Evolutionary conservation across 2,329 filamentous ascomycete genomes (phyloP).

Genomic region (Calonectria pseudoreteaudii): DNA sequence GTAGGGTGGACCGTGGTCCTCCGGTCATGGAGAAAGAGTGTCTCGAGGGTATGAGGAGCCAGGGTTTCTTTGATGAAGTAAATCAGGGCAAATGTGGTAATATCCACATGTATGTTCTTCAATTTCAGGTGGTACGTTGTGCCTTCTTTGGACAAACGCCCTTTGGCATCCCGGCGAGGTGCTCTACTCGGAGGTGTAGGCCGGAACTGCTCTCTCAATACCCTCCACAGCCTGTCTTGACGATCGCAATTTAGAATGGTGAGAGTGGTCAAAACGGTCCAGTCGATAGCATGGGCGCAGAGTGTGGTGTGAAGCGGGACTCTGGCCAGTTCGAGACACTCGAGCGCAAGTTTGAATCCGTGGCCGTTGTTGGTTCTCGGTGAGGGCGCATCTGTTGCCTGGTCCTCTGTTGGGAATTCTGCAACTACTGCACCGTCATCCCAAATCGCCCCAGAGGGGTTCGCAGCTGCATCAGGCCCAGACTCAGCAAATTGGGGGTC

Average conservation of each 20-base stretch:
- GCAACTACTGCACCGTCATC: neutral
- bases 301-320: slow-evolving; percentile 24
- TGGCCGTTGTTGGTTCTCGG: neutral
- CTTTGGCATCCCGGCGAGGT: slow-evolving; percentile 10
- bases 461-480: neutral
- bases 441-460: neutral
- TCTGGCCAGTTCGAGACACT: slow-evolving; percentile 26
- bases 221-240: slow-evolving; percentile 26
- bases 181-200: slow-evolving; percentile 4
- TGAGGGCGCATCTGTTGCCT: neutral
- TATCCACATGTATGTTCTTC: slow-evolving; percentile 28
- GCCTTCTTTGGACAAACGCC: slow-evolving; percentile 9
- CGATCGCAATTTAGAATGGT: slow-evolving; percentile 26
- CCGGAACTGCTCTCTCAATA: slow-evolving; percentile 23
- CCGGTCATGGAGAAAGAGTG: slow-evolving; percentile 27
- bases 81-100: slow-evolving; percentile 25
- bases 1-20: slow-evolving; percentile 15
- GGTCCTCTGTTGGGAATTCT: neutral
- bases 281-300: slow-evolving; percentile 26
- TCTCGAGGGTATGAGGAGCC: slow-evolving; percentile 27
- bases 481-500: neutral
- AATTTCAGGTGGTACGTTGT: slow-evolving; percentile 23
- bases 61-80: slow-evolving; percentile 28
- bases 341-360: slow-evolving; percentile 20
- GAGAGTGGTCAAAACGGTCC: slow-evolving; percentile 28